Conservation (phyloP, 176 grass and related monocot genomes). For the Oryza coarctata region DNA sequence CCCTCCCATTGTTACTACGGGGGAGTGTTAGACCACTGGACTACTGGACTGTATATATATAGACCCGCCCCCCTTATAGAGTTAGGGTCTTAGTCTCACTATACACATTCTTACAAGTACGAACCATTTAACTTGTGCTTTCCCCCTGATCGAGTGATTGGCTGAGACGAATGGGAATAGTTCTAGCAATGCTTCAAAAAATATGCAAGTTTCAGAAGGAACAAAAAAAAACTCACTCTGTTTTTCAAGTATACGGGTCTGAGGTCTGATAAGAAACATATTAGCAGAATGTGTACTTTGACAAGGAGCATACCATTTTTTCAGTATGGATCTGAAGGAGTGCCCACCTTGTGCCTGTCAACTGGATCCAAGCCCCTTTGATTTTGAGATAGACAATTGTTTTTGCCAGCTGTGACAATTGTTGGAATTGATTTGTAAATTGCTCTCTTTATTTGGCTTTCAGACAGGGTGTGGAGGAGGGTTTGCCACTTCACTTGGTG, state of each 20-base stretch:
- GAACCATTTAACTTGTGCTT: neutral
- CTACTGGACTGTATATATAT: too few relatives aligned
- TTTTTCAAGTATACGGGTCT: neutral
- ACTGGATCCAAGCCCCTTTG: neutral
- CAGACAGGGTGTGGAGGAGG: neutral
- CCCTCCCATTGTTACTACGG: too few relatives aligned
- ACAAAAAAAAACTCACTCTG: neutral
- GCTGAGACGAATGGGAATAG: neutral
- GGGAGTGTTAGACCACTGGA: too few relatives aligned
- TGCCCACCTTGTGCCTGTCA: neutral
- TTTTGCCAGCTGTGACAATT: neutral
- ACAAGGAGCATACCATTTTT: neutral
- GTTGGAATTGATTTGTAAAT: neutral
- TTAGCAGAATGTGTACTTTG: neutral
- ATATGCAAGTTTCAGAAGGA: neutral
- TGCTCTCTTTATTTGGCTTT: neutral
- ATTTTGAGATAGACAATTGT: neutral
- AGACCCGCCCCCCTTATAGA: too few relatives aligned
- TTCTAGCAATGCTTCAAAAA: neutral
- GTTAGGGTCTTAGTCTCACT: too few relatives aligned
- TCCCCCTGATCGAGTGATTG: neutral
- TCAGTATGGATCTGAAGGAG: neutral
- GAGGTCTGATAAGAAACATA: too few relatives aligned
- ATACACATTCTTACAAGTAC: too few relatives aligned
- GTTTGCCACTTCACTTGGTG: constrained; percentile 16